Evolutionary conservation across 805 yeast genomes (phyloP), one percentile per base, ranked within the genome.

Genomic region (Saccharomycopsis sp.): DNA sequence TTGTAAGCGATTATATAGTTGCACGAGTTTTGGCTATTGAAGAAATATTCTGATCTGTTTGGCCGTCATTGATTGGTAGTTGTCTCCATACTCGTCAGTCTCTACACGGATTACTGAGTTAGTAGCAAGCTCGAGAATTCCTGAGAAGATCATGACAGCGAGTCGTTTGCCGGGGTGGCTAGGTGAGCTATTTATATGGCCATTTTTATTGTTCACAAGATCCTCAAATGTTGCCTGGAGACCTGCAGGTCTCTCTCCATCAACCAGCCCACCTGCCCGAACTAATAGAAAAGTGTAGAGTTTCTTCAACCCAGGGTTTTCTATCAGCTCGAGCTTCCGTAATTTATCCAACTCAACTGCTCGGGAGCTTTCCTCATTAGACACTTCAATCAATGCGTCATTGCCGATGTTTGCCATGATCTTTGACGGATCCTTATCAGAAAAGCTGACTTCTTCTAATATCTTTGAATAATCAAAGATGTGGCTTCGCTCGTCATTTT

Each of bases 91-190:
- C 3, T 2, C 49, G 20, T 56, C 54, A 17, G 54, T 34, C n/a
- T 20, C 19, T 24, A 56, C 34, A 22, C 56, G 41, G 20, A 58
- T 20, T 9, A 58, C 20, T 2, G 57, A 53, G 42, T 44, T 53
- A 5, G 58, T 53, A 15, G 62, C 62, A 14, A 59, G 44, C 22
- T 59, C 59, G 15, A 59, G 47, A 15, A 59, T 23, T 22, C 57
- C 20, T 17, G 55, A 54, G n/a, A 59, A 59, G 5, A 54, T 49
- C n/a, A 38, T 44, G 9, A 57, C 55, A 3, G 62, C 62, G 9
- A 41, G 23, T 17, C 49, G 3, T 44, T 44, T 44, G 22, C 12
- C 22, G 9, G 12, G n/a, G n/a, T n/a, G n/a, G n/a, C n/a, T n/a
- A n/a, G n/a, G n/a, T n/a, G n/a, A n/a, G n/a, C n/a, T n/a, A n/a